A percentile compares a stretch with the other conserved stretches of the same genome.
Conservation (phyloP, 2,329 filamentous ascomycete species). For the Sporothrix phasma region DNA sequence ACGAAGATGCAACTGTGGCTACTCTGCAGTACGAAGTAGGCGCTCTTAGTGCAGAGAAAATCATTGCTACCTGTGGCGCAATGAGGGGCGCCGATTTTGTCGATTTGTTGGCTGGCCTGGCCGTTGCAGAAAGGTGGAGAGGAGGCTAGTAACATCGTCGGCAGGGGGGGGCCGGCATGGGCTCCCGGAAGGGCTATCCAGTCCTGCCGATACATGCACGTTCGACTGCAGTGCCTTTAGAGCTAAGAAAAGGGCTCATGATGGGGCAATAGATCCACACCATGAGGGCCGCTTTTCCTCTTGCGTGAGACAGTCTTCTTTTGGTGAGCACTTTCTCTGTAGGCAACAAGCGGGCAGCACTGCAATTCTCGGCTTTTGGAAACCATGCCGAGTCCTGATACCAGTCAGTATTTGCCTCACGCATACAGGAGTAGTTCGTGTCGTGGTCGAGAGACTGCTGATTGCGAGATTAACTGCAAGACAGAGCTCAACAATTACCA, state of each 20-base stretch:
- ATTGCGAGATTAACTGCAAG: neutral
- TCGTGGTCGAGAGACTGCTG: neutral
- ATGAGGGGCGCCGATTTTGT: neutral
- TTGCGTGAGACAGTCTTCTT: neutral
- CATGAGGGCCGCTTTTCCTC: neutral
- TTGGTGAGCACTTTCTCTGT: neutral
- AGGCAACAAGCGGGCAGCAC: neutral
- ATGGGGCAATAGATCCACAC: neutral
- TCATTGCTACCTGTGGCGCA: neutral
- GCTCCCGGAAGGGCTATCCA: neutral
- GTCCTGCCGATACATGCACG: neutral
- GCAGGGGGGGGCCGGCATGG: neutral
- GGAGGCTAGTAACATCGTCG: neutral
- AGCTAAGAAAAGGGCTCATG: neutral
- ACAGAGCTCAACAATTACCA: no score
- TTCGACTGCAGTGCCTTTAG: no score
- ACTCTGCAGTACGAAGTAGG: no score
- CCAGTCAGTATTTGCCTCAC: neutral
- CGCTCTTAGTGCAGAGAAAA: no score
- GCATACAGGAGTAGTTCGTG: no score
- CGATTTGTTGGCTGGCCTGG: neutral
- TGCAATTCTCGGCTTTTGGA: neutral
- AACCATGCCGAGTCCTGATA: neutral
- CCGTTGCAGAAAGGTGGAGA: conserved; percentile 5
- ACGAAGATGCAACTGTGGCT: neutral